These are phyloP conservation scores for Gossypioides kirkii DNA, from an alignment of 345 rosid genomes.

Conservation along the genomic window DNA sequence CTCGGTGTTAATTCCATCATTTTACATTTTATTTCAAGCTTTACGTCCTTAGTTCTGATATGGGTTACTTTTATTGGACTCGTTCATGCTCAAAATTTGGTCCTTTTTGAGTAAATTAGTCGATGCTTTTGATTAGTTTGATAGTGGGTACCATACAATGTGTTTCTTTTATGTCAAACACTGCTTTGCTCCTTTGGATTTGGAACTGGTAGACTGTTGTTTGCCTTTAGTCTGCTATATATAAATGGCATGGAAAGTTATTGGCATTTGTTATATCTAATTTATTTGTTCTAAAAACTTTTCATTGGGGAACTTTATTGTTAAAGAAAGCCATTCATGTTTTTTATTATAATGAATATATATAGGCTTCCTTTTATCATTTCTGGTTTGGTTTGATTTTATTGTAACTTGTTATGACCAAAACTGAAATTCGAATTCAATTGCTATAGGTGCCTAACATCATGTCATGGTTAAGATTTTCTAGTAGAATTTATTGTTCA, in stretches of 20 bases:
- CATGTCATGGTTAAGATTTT: too few relatives aligned
- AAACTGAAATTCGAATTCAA: not conserved
- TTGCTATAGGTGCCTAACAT: not conserved
- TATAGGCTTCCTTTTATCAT: not conserved
- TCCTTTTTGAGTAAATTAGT: not conserved
- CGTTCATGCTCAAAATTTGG: not conserved
- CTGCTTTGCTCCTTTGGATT: not conserved
- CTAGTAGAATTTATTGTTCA: too few relatives aligned
- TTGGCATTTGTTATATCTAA: too few relatives aligned
- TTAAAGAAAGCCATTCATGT: not conserved
- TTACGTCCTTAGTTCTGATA: not conserved
- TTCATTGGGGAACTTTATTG: too few relatives aligned
- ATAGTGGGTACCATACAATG: not conserved
- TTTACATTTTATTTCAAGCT: conserved; percentile 4
- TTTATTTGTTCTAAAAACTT: too few relatives aligned
- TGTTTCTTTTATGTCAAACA: not conserved
- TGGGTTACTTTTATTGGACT: not conserved
- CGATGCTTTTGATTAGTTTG: not conserved
- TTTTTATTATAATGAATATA: not conserved
- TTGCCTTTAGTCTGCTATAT: not conserved
- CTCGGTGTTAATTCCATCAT: not conserved
- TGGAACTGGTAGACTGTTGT: not conserved
- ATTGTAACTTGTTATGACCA: not conserved
- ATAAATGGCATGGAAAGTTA: not conserved
- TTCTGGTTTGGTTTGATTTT: not conserved